Evolutionary conservation across 208 protist species (phyloP), one percentile per base, ranked within the genome.

Genomic region (Crithidia bombi): DNA sequence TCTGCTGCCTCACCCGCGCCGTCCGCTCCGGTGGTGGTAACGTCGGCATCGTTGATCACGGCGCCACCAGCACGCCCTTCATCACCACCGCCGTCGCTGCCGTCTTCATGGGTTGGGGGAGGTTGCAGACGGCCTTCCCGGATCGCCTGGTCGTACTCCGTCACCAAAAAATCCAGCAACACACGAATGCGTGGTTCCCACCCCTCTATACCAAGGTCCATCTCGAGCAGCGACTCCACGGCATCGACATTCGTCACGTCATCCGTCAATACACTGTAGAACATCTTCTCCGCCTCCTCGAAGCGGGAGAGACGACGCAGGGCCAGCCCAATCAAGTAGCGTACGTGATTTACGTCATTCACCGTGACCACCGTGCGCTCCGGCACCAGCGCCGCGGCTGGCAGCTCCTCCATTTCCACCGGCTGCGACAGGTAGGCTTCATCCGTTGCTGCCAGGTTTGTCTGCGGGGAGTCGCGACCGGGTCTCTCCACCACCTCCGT

Each of bases 151-250:
- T 46, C 62, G 35, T 78, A 65, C 73, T 67, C 75, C 5, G 33
- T n/a, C 23, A 50, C 38, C 32, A 93, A 56, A 49, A 79, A 78
- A 55, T 93, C 85, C 50, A 93, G 51, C 43, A 93, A 64, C 23
- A 70, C 55, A 38, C 70, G 73, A 52, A 93, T 75, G 21, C 75
- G 75, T 33, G 65, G 54, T 19, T 56, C 65, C 70, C 70, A 75
- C 7, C 72, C 65, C 28, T 82, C 83, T 19, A 82, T 63, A 17
- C 85, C 85, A 23, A 75, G 84, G 73, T 85, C 83, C 59, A 93
- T 73, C 69, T 93, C 89, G 59, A 94, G 69, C 49, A 94, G 78
- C 39, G 65, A 89, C 64, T 94, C 86, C 5, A 92, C 55, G 21
- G 89, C 84, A 46, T 94, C 89, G 56, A 87, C 79, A 38, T 84